Conservation (phyloP, 306 rosid genomes). For the Gynostemma pentaphyllum region DNA sequence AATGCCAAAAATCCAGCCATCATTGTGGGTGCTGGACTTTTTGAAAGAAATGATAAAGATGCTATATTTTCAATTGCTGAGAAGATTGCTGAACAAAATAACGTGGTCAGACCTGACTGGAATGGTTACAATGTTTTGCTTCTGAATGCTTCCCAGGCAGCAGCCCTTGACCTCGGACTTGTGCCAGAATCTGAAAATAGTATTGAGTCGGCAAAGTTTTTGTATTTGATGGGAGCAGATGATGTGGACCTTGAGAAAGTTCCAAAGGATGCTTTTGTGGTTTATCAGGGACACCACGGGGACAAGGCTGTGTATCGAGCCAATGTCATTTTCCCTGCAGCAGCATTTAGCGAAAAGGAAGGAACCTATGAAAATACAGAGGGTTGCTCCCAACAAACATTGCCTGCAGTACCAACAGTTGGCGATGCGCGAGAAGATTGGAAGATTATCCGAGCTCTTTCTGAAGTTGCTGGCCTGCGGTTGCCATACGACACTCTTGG, state of each 20-base stretch:
- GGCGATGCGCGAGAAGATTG: slow-evolving; percentile 98
- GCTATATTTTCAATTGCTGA: slow-evolving; percentile 64
- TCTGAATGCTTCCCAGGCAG: slow-evolving; percentile 92
- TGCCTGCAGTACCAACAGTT: slow-evolving; percentile 95
- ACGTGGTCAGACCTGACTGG: slow-evolving; percentile 82
- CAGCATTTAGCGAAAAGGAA: slow-evolving; percentile 97
- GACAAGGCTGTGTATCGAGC: slow-evolving; percentile 86
- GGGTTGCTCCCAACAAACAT: slow-evolving; percentile 78
- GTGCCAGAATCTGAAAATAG: slow-evolving; percentile 76
- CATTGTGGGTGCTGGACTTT: slow-evolving; percentile 77
- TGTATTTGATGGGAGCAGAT: slow-evolving; percentile 97
- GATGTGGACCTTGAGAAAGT: slow-evolving; percentile 59
- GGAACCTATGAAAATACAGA: slow-evolving; percentile 88
- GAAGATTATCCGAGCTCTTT: slow-evolving; percentile 87
- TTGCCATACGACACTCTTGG: slow-evolving; percentile 69
- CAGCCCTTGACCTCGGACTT: slow-evolving; percentile 98
- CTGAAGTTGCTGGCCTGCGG: slow-evolving; percentile 66
- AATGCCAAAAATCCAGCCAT: slow-evolving; percentile 79
- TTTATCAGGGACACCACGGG: slow-evolving; percentile 98
- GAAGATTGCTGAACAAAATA: slow-evolving; percentile 45
- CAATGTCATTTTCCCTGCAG: slow-evolving; percentile 67
- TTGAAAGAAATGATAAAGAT: slow-evolving; percentile 82
- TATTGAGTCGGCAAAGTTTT: slow-evolving; percentile 73
- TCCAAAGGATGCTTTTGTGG: slow-evolving; percentile 80
- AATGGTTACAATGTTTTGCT: slow-evolving; percentile 85